Conservation (phyloP, 176 grass and related monocot species). For the barley (Hordeum vulgare) region DNA sequence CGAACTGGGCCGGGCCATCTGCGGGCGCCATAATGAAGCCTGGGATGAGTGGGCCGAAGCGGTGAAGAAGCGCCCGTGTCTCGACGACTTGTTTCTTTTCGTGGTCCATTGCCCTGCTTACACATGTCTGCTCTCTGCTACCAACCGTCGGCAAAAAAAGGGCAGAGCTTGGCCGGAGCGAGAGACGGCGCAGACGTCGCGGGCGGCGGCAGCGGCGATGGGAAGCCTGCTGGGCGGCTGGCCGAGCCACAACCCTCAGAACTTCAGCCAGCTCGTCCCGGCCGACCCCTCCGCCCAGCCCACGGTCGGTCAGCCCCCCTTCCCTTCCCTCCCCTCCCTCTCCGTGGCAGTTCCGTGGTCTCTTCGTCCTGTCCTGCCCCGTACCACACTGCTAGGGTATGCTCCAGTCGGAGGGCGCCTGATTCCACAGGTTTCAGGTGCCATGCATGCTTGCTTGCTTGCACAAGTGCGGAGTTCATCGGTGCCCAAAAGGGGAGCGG, state of each 20-base stretch:
- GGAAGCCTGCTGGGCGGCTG: slow-evolving; percentile 57
- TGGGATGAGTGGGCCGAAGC: too few relatives aligned
- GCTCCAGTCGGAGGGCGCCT: not conserved
- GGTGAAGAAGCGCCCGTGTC: too few relatives aligned
- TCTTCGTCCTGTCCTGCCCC: not conserved
- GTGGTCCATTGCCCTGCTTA: too few relatives aligned
- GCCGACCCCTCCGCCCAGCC: slow-evolving; percentile 66
- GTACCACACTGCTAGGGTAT: too few relatives aligned
- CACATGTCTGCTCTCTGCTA: not conserved
- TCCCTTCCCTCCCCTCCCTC: not conserved
- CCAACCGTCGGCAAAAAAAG: not conserved
- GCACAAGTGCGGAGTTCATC: not conserved
- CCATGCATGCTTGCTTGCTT: not conserved
- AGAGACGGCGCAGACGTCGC: not conserved
- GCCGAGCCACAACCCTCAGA: slow-evolving; percentile 81
- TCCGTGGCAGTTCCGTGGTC: not conserved
- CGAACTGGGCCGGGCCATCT: too few relatives aligned
- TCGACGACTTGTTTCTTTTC: too few relatives aligned
- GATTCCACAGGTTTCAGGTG: not conserved
- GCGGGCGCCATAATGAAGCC: too few relatives aligned
- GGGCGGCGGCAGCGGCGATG: slow-evolving; percentile 31
- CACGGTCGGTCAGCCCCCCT: slow-evolving; percentile 47
- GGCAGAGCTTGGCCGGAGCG: slow-evolving; percentile 19
- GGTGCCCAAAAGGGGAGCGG: not conserved
- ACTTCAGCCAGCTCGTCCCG: slow-evolving; percentile 81